These are phyloP conservation scores for Astragalus membranaceus DNA, from an alignment of 306 rosid genomes.

Conservation along the genomic window DNA sequence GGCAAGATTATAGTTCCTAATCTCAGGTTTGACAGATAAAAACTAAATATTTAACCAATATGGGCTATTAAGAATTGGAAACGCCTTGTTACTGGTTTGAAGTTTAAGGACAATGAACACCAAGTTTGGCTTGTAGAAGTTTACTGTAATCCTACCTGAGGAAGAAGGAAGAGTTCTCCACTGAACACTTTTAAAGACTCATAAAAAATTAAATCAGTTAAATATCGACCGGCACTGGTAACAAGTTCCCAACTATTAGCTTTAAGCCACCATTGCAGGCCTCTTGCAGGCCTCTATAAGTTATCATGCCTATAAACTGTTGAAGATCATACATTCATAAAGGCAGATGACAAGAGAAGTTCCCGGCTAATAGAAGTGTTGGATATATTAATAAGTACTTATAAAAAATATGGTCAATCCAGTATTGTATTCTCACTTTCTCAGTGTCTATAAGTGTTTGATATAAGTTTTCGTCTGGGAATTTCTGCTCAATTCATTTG, in stretches of 20 bases:
- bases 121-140: background rate
- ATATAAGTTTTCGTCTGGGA: background rate
- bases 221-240: background rate
- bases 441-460: background rate
- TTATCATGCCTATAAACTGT: background rate
- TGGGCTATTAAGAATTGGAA: background rate
- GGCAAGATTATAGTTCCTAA: background rate
- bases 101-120: background rate
- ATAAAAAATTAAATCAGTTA: background rate
- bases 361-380: background rate
- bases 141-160: background rate
- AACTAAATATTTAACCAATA: background rate
- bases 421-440: background rate
- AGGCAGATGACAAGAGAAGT: constrained; percentile 3
- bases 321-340: background rate
- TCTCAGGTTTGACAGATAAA: background rate
- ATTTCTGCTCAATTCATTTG: background rate
- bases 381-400: background rate
- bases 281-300: background rate
- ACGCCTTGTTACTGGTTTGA: background rate
- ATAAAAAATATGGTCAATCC: background rate
- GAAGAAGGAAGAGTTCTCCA: background rate
- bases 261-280: background rate
- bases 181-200: background rate
- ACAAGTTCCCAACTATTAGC: background rate